These are phyloP conservation scores for Barbarea vulgaris DNA, from an alignment of 345 rosid species.

Conservation along the genomic window DNA sequence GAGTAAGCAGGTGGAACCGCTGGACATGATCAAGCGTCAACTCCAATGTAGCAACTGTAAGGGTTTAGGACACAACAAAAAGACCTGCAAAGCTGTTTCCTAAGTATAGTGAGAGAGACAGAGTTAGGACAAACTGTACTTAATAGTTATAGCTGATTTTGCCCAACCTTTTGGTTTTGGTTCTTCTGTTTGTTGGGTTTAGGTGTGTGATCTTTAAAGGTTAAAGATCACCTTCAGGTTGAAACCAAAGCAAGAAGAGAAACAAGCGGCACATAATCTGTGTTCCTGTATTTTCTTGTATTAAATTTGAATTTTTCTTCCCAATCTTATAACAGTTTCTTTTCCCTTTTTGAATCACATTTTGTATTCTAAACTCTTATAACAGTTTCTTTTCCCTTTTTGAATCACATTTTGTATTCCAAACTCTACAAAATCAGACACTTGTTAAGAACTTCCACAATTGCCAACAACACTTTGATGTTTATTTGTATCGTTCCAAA, in stretches of 20 bases:
- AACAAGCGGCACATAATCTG: not conserved
- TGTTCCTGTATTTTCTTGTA: not conserved
- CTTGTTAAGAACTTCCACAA: constrained; percentile 2
- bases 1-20: constrained; percentile 61
- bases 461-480: not conserved
- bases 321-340: not conserved
- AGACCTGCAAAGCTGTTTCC: constrained; percentile 68
- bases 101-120: constrained; percentile 5
- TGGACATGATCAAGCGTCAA: constrained; percentile 71
- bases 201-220: not conserved
- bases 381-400: not conserved
- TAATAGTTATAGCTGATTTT: constrained; percentile 30
- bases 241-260: not conserved
- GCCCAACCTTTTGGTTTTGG: constrained; percentile 14
- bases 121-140: not conserved
- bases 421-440: not conserved
- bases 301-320: too few relatives aligned
- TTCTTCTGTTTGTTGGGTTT: not conserved
- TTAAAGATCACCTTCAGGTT: not conserved
- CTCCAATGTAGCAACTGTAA: constrained; percentile 97
- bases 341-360: not conserved
- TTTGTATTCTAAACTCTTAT: not conserved
- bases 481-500: constrained; percentile 31
- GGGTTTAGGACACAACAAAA: constrained; percentile 93
- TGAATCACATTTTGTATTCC: not conserved